Base-by-base conservation (phyloP, 768 basidiomycete species). In the Polyporus arcularius region DNA sequence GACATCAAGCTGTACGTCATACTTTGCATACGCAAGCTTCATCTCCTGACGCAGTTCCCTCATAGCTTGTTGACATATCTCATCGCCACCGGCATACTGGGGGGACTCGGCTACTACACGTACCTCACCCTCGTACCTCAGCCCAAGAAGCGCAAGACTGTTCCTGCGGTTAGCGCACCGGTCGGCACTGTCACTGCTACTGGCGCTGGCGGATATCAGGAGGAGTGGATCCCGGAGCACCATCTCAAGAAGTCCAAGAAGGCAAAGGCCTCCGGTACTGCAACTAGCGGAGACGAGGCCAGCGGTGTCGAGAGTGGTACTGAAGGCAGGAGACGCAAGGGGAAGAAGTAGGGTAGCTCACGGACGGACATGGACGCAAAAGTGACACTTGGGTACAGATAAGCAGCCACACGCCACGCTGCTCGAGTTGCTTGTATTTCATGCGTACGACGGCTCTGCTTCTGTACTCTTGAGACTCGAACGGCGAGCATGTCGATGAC, bases 221-320 rank as follows among this genome's bases (percentile, higher is more conserved):
- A 94, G 70, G 92, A 94, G 68, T 94, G 92, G 92, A 94, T 94
- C 65, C 92, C 92, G n/a, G 89, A 89, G 65, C 90, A 92, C 68
- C 92, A 94, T 67, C 77, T 92, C 62, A 89, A 84, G 78, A 89
- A 90, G 73, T 58, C 75, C 35, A 90, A 84, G 72, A 80, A 80
- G 69, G 74, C 73, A 41, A 80, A 77, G 30, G 76, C 71, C 42
- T 61, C 78, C 58, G 90, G 83, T 21, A 89, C 87, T 48, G 89
- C 89, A 57, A 67, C 82, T 32, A 90, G 89, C 58, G 85, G 82
- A 18, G 83, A 76, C 3, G 90, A 92, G 72, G 75, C 79, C 16
- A 90, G 87, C 57, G 84, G 70, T 5, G 55, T 67, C 4, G 71
- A 73, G 60, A 71, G 70, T 55, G 69, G 84, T 3, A 71, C 82